Evolutionary conservation across 1,284 basidiomycete genomes (phyloP), one percentile per base, ranked within the genome.

Genomic region (Mrakiaceae sp.): DNA sequence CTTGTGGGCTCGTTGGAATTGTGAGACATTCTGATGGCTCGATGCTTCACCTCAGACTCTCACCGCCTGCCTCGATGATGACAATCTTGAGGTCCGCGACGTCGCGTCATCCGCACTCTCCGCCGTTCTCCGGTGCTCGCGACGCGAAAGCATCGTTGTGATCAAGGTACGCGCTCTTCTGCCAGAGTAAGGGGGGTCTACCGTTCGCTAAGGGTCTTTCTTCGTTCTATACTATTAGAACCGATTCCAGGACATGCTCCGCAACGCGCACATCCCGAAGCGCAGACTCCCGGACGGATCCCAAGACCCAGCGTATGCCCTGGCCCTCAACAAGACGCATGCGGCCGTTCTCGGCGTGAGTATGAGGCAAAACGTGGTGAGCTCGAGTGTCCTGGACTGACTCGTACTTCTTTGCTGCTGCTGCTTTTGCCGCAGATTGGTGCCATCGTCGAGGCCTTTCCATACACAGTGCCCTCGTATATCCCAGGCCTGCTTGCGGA

Each of bases 41-140:
- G 39, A 27, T 48, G 62, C 53, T 68, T 68, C 58, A 70, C 16
- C 62, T 71, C 70, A 78, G 69, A 73, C 73, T 47, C 79, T 95
- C 58, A 81, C 90, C 43, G 84, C 87, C 60, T 93, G 93, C 73
- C 79, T 97, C 59, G 81, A 83, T 42, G 93, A 97, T 74, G 87
- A 90, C 72, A 95, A 95, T 72, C 86, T 94, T 62, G 93, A 97
- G 78, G 93, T 97, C 44, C 83, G 93, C 67, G 90, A 93, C 74
- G 93, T 89, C 81, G 89, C 91, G n/a, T 89, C 89, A 6, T 54
- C 64, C 71, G 75, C 90, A 52, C 79, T 98, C 47, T 88, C 89
- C 16, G 89, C 91, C 27, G 86, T 98, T 69, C 83, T 98, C 49
- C 83, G 95, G 68, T 96, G 92, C 73, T 95, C 92, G 10, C 92